A percentile compares a stretch with the other conserved stretches of the same genome.
Evolutionary conservation across 2,329 filamentous ascomycete species (phyloP).

Genomic region (Aspergillus latus): DNA sequence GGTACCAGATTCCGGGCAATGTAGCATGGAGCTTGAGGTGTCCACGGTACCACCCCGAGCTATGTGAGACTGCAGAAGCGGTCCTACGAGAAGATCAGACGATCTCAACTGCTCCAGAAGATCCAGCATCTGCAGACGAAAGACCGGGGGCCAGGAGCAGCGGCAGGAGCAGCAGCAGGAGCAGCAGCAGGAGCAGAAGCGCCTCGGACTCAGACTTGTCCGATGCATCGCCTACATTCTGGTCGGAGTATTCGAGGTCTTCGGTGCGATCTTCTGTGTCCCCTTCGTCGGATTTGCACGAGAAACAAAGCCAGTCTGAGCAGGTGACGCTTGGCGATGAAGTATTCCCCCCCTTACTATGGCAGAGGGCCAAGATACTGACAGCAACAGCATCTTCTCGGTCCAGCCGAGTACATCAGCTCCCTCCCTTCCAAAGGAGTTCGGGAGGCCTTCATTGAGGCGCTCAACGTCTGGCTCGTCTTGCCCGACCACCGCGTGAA

Average conservation of each 20-base stretch:
- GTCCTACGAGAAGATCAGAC: neutral
- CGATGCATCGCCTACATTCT: neutral
- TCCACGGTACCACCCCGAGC: conserved; percentile 20
- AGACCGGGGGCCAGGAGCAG: no score
- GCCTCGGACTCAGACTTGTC: neutral
- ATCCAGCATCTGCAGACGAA: neutral
- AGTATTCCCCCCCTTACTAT: neutral
- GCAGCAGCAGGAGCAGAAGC: neutral
- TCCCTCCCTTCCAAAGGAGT: conserved; percentile 38
- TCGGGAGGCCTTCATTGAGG: conserved; percentile 37
- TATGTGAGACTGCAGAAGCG: neutral
- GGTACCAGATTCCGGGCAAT: conserved; percentile 20
- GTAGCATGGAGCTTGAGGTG: conserved; percentile 21
- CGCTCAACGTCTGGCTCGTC: conserved; percentile 40
- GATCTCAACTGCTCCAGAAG: neutral
- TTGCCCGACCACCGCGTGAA: conserved; percentile 34
- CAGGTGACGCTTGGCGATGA: neutral
- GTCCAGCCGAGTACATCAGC: conserved; percentile 23
- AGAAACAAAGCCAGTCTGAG: neutral
- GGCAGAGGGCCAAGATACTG: neutral
- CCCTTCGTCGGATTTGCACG: neutral
- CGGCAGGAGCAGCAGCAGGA: no score
- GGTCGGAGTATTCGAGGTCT: neutral
- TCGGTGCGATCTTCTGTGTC: conserved; percentile 4
- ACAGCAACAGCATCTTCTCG: conserved; percentile 3